Conservation (phyloP, 2,329 filamentous ascomycete species). For the Triangularia verruculosa region DNA sequence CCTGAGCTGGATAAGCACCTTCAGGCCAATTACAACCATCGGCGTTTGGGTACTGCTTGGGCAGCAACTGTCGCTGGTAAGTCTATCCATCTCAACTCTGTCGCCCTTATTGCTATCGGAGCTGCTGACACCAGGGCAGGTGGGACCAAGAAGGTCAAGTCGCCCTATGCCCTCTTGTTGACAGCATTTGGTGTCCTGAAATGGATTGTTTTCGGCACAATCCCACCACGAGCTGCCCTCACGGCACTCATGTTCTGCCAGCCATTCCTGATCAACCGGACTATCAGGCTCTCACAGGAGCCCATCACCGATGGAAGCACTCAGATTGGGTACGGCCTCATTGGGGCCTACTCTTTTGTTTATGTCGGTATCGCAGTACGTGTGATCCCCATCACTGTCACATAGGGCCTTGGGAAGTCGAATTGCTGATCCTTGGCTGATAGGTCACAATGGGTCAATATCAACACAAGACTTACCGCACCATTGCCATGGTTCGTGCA, state of each 20-base stretch:
- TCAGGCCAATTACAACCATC: conserved; percentile 14
- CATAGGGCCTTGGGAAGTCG: neutral
- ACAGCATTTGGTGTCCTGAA: conserved; percentile 31
- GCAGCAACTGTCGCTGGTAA: conserved; percentile 8
- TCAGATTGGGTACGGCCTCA: conserved; percentile 37
- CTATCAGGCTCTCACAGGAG: conserved; percentile 33
- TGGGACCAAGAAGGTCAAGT: conserved; percentile 22
- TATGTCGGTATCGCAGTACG: conserved; percentile 43
- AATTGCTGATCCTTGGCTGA: neutral
- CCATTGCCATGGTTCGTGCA: conserved; percentile 37
- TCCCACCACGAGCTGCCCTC: conserved; percentile 38
- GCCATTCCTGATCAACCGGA: conserved; percentile 42
- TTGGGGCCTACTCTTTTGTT: conserved; percentile 40
- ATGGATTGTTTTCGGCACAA: conserved; percentile 32
- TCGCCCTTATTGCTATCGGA: neutral
- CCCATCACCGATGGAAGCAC: conserved; percentile 27
- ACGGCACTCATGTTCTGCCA: conserved; percentile 44
- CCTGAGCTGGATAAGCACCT: conserved; percentile 26
- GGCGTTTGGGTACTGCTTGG: conserved; percentile 18
- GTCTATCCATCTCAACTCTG: neutral
- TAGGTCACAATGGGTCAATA: conserved; percentile 32
- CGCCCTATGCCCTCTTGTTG: conserved; percentile 27
- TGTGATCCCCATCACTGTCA: neutral
- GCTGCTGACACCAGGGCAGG: neutral
- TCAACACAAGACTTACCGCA: conserved; percentile 36